Base-by-base conservation (phyloP, 2,329 filamentous ascomycete species). In the Cadophora malorum region DNA sequence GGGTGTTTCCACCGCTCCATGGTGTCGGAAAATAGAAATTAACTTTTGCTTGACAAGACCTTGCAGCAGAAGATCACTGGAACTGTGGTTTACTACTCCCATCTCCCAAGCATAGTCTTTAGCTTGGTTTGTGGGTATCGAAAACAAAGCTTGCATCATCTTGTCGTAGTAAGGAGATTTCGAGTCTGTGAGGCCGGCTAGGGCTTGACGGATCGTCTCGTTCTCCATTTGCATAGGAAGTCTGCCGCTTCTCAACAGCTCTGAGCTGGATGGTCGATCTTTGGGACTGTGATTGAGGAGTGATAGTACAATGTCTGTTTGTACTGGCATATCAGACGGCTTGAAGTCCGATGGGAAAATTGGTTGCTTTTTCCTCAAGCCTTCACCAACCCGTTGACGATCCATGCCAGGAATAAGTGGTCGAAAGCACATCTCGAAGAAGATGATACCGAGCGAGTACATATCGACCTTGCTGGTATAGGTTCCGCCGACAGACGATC, bases 401-500 rank as follows among this genome's bases (percentile, higher is more conserved):
- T 90, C 85, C 87, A 90, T 90, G 4, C 88, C 88, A 8, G 74
- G 73, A 12, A 83, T 73, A 77, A 90, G 83, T 0, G 87, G 84
- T 41, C 83, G 80, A 71, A 90, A 94, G 76, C 92, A 96, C 96
- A 99, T 99, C 79, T 99, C 96, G 73, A 97, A 98, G 81, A 99
- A 97, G 67, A 99, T 98, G 71, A 99, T 92, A 0, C 96, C 96
- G 52, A 99, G 84, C 0, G 95, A 97, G 78, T 96, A 99, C 95
- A 99, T 98, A 81, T 99, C 96, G 0, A 98, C 94, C 79, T 97
- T 98, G 67, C 93, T 90, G 68, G 92, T 96, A 78, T 98, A 98
- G 69, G 90, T 90, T 3, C 91, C 91, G 38, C 86, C 86, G 6
- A 89, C 89, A 6, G 86, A 86, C 1, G 92, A 93, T 68, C 91